These are phyloP conservation scores for Setomelanomma holmii DNA, from an alignment of 2,329 filamentous ascomycete species.

Conservation along the genomic window DNA sequence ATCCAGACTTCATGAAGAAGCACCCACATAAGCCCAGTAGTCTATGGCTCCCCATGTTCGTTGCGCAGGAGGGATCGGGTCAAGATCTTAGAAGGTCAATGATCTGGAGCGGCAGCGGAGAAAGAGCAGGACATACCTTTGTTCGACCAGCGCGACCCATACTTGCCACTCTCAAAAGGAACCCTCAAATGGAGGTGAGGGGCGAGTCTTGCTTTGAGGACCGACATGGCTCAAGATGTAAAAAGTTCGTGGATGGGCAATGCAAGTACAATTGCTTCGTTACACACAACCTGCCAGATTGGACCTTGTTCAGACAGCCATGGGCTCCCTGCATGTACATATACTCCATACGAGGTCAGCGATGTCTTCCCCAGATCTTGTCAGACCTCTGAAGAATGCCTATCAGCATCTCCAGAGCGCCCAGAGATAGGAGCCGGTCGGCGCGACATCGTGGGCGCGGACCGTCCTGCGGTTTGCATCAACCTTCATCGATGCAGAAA, in stretches of 20 bases:
- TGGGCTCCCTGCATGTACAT: constrained; percentile 2
- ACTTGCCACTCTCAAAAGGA: constrained; percentile 49
- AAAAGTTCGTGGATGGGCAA: too few species aligned
- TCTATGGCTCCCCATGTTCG: constrained; percentile 56
- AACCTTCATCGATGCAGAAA: not conserved
- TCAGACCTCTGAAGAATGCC: not conserved
- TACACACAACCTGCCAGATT: not conserved
- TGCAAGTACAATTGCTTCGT: too few species aligned
- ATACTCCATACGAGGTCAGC: not conserved
- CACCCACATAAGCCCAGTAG: constrained; percentile 46
- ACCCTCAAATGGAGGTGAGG: constrained; percentile 50
- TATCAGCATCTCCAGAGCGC: constrained; percentile 2
- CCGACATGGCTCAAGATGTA: too few species aligned
- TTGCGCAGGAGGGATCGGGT: constrained; percentile 51
- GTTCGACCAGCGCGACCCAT: constrained; percentile 58
- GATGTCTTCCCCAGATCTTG: not conserved
- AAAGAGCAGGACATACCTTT: constrained; percentile 38
- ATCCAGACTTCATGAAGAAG: too few species aligned
- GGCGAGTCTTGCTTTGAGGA: constrained; percentile 46
- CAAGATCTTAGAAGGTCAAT: constrained; percentile 32
- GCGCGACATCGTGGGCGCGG: constrained; percentile 6
- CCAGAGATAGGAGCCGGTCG: constrained; percentile 26
- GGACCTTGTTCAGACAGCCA: not conserved
- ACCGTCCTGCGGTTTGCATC: not conserved
- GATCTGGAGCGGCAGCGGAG: not conserved